Base-by-base conservation (phyloP, 805 yeast species). In the Naumovozyma castellii region DNA sequence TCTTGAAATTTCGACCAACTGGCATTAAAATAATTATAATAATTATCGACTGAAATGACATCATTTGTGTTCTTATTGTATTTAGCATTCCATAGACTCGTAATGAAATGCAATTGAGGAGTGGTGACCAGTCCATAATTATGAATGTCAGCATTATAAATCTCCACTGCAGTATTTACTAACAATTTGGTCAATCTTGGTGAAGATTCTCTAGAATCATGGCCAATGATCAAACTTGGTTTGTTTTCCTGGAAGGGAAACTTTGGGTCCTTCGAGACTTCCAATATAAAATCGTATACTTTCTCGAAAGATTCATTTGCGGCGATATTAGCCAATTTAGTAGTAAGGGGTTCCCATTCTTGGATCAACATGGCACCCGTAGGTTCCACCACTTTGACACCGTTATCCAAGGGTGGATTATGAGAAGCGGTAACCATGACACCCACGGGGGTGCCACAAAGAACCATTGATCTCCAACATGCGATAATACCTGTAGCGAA, bases 381-480 rank as follows among this genome's bases (percentile, higher is more conserved):
- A 1, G 97, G 97, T 49, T 90, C 97, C 18, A 90, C 85, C n/a
- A 92, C 70, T 62, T 90, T 90, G 37, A 86, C 90, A 20, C 96
- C 96, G 51, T 86, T 86, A 57, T 88, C 97, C 32, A 68, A 68
- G 0, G 97, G 95, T 0, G 96, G 96, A 53, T 87, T 87, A 61
- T 87, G 97, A 0, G 94, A 83, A 0, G 96, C 97, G 1, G 97
- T 92, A 54, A 92, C 80, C 97, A 92, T 90, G 10, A 88, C 80
- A n/a, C 98, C 98, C 22, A 88, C 73, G 6, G 82, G 74, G 50
- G 80, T 68, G 1, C 90, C 84, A 5, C 15, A 14, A 5, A 29
- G 15, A 13, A n/a, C 15, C 43, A 80, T 72, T n/a, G 97, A 87
- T 53, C 98, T 71, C 46, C 92, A 65, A 1, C 79, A 67, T 0